These are phyloP conservation scores for Nitzschia sp. DNA, from an alignment of 108 stramenopile genomes.

Conservation along the genomic window DNA sequence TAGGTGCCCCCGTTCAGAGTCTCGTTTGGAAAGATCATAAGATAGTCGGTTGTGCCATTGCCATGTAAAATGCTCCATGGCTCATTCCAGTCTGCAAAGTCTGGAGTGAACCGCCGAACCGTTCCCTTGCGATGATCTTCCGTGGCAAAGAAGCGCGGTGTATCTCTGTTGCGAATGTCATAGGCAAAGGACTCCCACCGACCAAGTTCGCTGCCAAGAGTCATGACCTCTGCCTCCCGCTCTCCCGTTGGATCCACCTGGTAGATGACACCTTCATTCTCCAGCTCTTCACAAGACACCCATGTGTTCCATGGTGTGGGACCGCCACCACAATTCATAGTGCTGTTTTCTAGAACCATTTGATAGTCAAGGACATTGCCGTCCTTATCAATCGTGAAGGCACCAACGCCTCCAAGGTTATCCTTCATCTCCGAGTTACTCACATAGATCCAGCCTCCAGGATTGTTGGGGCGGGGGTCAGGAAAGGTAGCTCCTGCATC, in stretches of 20 bases:
- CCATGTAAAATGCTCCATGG: slow-evolving; percentile 50
- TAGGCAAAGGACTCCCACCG: slow-evolving; percentile 58
- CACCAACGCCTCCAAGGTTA: slow-evolving; percentile 50
- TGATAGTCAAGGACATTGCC: slow-evolving; percentile 43
- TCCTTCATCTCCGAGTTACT: slow-evolving; percentile 53
- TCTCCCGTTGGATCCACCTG: slow-evolving; percentile 67
- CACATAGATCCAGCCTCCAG: slow-evolving; percentile 63
- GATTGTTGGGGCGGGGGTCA: slow-evolving; percentile 16
- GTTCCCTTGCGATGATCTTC: slow-evolving; percentile 51
- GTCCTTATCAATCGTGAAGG: slow-evolving; percentile 46
- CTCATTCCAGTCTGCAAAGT: slow-evolving; percentile 11
- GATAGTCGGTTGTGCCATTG: slow-evolving; percentile 38
- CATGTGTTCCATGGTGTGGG: slow-evolving; percentile 53
- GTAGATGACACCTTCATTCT: slow-evolving; percentile 43
- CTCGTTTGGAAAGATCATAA: slow-evolving; percentile 32
- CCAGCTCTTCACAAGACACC: slow-evolving; percentile 63
- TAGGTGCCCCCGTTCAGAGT: slow-evolving; percentile 34
- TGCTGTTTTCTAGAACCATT: slow-evolving; percentile 36
- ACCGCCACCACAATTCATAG: slow-evolving; percentile 56
- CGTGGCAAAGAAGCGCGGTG: slow-evolving; percentile 52
- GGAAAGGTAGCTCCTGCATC: slow-evolving; percentile 51
- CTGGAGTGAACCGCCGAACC: slow-evolving; percentile 46
- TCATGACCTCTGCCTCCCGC: slow-evolving; percentile 37
- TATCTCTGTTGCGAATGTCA: slow-evolving; percentile 39
- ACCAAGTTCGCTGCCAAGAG: slow-evolving; percentile 52